Evolutionary conservation across 2,329 filamentous ascomycete genomes (phyloP).

Genomic region (Tricladium varicosporioides): DNA sequence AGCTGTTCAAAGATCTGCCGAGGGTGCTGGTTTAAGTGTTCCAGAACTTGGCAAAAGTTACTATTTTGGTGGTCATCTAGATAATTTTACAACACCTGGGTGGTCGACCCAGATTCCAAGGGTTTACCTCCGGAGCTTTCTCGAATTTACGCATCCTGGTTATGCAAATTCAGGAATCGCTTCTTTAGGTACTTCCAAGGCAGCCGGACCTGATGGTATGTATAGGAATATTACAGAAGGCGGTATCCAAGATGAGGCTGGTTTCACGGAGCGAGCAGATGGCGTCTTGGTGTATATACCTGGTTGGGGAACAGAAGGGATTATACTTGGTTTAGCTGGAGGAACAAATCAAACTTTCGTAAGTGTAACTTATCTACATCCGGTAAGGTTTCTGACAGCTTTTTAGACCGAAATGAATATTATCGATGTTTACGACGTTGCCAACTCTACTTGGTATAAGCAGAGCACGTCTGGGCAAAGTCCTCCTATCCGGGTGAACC

Average conservation of each 20-base stretch:
- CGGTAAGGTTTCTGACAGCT: slow-evolving; percentile 34
- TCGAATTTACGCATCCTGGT: slow-evolving; percentile 75
- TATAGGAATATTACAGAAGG: slow-evolving; percentile 75
- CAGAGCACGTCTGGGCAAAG: slow-evolving; percentile 64
- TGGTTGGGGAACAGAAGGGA: slow-evolving; percentile 68
- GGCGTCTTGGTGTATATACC: slow-evolving; percentile 72
- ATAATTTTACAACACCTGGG: slow-evolving; percentile 52
- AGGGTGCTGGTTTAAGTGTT: slow-evolving; percentile 71
- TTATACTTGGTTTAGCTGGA: slow-evolving; percentile 70
- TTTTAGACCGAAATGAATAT: slow-evolving; percentile 60
- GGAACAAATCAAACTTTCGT: slow-evolving; percentile 68
- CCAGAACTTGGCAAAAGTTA: slow-evolving; percentile 68
- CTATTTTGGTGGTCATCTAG: slow-evolving; percentile 77
- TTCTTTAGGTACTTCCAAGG: slow-evolving; percentile 48
- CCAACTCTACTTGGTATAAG: slow-evolving; percentile 69
- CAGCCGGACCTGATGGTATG: slow-evolving; percentile 58
- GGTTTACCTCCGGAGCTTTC: slow-evolving; percentile 69
- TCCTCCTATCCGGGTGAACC: slow-evolving; percentile 67
- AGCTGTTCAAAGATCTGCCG: slow-evolving; percentile 65
- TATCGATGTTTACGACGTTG: slow-evolving; percentile 77
- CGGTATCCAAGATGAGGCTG: slow-evolving; percentile 62
- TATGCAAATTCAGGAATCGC: slow-evolving; percentile 62
- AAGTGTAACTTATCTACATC: slow-evolving; percentile 25
- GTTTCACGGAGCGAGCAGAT: slow-evolving; percentile 73
- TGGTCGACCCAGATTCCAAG: slow-evolving; percentile 66